Evolutionary conservation across 164 flowering plant genomes (phyloP), one percentile per base, ranked within the genome.

Genomic region (Buxus sempervirens): DNA sequence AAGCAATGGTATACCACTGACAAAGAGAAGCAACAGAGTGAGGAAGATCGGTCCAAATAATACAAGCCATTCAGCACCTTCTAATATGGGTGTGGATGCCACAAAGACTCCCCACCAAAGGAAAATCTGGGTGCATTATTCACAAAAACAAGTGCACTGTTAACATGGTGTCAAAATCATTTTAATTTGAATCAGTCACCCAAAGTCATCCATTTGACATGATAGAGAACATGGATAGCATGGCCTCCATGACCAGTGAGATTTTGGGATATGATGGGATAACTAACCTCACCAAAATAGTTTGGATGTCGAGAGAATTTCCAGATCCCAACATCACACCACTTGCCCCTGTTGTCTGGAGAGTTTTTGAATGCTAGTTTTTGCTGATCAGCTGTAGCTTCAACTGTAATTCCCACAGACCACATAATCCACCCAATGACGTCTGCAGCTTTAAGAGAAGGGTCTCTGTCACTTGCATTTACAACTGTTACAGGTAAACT

Each of bases 81-180:
- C 68, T 27, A 95, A 69, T 13, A 89, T 84, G 18, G 98, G 89
- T 21, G 85, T 78, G 13, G 98, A 84, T 62, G 93, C 90, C 72
- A 91, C 83, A 73, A 91, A 90, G 26, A 95, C 77, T 66, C 98
- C 98, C 98, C 97, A 95, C 98, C 98, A 95, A 64, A 95, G 95
- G 7, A 91, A 69, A 70, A 95, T 82, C 98, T 94, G 87, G 23
- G 21, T 20, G 68, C n/a, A 72, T 45, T 15, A 45, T 45, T 24
- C 16, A 63, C 25, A 36, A 54, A 56, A 58, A 24, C 10, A 10
- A 24, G 25, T 9, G 32, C 13, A 24, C 1, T 9, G 36, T 58
- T 25, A 23, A 14, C 25, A 58, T 32, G 6, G 22, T 58, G 19
- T 24, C 10, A 58, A 58, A 21, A 58, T 59, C 62, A 64, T 32